Conservation (phyloP, 371 early-diverging fungal species). For the Fennellomyces sp. region DNA sequence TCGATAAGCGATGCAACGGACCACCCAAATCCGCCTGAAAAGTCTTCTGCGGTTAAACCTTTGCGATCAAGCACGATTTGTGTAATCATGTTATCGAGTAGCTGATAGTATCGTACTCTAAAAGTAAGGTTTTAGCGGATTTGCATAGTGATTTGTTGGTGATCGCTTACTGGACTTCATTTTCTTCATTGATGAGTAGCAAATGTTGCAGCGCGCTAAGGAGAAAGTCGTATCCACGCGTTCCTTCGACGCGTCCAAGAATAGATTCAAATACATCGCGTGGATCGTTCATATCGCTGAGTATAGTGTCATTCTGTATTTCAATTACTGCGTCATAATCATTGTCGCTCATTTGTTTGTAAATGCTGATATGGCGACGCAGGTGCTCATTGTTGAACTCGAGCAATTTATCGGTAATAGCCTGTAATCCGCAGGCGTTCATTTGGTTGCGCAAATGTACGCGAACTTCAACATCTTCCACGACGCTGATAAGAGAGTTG, state of each 20-base stretch:
- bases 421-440: conserved; percentile 70
- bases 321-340: conserved; percentile 81
- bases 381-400: conserved; percentile 72
- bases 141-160: neutral
- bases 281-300: conserved; percentile 82
- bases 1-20: conserved; percentile 76
- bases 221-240: conserved; percentile 78
- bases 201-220: conserved; percentile 80
- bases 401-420: conserved; percentile 77
- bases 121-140: neutral
- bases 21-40: conserved; percentile 52
- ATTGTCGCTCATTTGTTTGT: conserved; percentile 75
- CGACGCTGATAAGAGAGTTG: conserved; percentile 78
- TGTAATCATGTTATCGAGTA: conserved; percentile 78
- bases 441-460: conserved; percentile 80
- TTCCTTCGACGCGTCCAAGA: conserved; percentile 72
- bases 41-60: conserved; percentile 64
- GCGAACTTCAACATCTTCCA: conserved; percentile 78
- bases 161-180: conserved; percentile 42
- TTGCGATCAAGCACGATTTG: conserved; percentile 84
- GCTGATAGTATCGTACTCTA: conserved; percentile 77
- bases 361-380: conserved; percentile 76
- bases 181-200: conserved; percentile 73
- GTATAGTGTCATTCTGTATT: conserved; percentile 72
- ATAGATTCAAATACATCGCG: conserved; percentile 79